phyloP scores from a whole-genome alignment of 192 early-diverging fungal species.

The Chytriomyces sp. region DNA sequence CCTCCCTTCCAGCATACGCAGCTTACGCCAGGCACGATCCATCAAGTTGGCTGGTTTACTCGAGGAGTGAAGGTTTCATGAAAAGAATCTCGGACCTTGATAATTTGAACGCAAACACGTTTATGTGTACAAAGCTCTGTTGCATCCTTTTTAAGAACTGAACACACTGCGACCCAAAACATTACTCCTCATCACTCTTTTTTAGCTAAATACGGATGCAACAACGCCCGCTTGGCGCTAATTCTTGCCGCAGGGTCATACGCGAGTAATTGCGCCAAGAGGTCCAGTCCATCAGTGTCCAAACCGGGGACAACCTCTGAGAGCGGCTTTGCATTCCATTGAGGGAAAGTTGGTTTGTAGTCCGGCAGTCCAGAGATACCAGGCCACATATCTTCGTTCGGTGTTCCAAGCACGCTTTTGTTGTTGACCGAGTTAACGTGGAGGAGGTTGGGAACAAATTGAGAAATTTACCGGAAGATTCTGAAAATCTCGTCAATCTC shows the following conservation, averaged over 20 bases:
- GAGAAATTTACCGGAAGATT: slow-evolving; percentile 69
- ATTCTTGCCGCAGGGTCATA: slow-evolving; percentile 80
- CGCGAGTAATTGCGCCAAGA: slow-evolving; percentile 61
- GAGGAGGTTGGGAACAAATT: neutral
- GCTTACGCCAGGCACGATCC: too few species aligned
- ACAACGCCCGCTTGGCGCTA: slow-evolving; percentile 80
- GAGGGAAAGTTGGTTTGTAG: slow-evolving; percentile 79
- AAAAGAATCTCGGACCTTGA: too few species aligned
- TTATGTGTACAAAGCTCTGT: too few species aligned
- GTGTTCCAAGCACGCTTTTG: slow-evolving; percentile 74
- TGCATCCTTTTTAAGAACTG: too few species aligned
- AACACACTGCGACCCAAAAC: too few species aligned
- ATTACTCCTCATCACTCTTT: neutral
- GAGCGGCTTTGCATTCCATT: slow-evolving; percentile 64
- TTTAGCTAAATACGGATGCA: slow-evolving; percentile 74
- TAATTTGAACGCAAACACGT: too few species aligned
- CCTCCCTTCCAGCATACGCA: too few species aligned
- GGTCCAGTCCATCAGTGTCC: slow-evolving; percentile 62
- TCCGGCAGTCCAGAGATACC: slow-evolving; percentile 74
- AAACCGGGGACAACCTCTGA: slow-evolving; percentile 52
- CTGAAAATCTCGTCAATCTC: slow-evolving; percentile 94
- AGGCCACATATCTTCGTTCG: slow-evolving; percentile 77
- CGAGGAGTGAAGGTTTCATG: too few species aligned
- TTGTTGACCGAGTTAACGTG: neutral
- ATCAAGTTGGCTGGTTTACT: too few species aligned